Evolutionary conservation across 208 protist species (phyloP), one percentile per base, ranked within the genome.

Genomic region (Crithidia acanthocephali): DNA sequence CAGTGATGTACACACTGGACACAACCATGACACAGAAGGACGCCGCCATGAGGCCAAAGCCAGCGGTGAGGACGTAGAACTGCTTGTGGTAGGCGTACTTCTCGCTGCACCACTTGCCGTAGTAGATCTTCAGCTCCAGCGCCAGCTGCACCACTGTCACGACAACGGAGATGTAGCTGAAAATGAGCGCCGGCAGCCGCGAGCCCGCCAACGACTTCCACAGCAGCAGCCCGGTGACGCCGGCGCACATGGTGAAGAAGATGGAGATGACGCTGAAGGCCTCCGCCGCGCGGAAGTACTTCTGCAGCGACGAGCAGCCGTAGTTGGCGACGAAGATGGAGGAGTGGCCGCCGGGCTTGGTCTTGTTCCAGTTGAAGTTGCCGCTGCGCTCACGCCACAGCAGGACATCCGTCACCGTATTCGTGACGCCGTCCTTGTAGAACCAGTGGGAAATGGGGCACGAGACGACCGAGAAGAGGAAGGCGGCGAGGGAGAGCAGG

Each of bases 381-480:
- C 79, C 62, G 2, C 76, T 40, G 18, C 78, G 72, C 56, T 81
- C 56, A 28, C 77, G 76, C 83, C 85, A 94, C 45, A 94, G 74
- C 72, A 88, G 73, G 18, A 91, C 77, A 22, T 94, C 84, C 11
- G 69, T 87, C 32, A 80, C 60, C 27, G 28, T 67, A 44, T 63
- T 72, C 40, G 75, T 88, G 22, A 42, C 65, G 47, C 57, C 72
- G 70, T 86, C 58, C 77, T 94, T 94, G 82, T 92, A 94, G 73
- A 86, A 87, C 80, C 86, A 94, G 68, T 91, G 86, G 11, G 86
- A 55, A 57, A 90, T 83, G 35, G 80, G 78, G 76, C 77, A 88
- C n/a, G 75, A 33, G 16, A 91, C 75, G 35, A 77, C 62, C 27
- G 81, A 58, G 60, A 94, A 85, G 32, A 91, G 69, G 56, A 94